Conservation (phyloP, 2,329 filamentous ascomycete species). For the Diaporthe ampelina region DNA sequence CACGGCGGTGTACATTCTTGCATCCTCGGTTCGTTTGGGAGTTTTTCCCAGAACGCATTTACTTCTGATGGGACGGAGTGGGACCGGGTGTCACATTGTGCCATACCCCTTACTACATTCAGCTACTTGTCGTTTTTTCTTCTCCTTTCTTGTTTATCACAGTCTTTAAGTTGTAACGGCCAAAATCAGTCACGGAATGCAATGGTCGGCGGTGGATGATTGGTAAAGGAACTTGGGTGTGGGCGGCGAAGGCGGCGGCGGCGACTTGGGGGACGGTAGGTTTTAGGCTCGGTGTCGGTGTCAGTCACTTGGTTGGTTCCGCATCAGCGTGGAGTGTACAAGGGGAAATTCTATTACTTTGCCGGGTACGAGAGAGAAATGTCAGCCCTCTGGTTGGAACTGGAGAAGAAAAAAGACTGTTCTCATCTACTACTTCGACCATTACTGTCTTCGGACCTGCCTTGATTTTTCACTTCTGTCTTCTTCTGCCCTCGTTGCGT, state of each 20-base stretch:
- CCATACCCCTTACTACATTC: conserved; percentile 40
- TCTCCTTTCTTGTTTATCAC: conserved; percentile 36
- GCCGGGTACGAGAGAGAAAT: conserved; percentile 19
- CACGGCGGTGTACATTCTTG: conserved; percentile 39
- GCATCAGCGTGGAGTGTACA: conserved; percentile 38
- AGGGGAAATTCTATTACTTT: conserved; percentile 32
- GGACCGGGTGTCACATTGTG: conserved; percentile 29
- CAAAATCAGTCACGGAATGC: conserved; percentile 24
- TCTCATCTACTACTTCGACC: conserved; percentile 7
- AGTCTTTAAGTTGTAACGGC: conserved; percentile 33
- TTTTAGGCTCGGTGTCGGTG: conserved; percentile 35
- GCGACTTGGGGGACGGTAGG: not conserved
- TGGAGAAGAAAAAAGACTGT: conserved; percentile 22
- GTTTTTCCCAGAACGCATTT: conserved; percentile 34
- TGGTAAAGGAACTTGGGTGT: conserved; percentile 30
- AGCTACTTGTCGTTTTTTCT: conserved; percentile 31
- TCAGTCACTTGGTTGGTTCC: conserved; percentile 36
- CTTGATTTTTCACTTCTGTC: not conserved
- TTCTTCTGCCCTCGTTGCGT: not conserved
- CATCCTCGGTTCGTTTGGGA: conserved; percentile 27
- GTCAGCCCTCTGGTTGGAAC: conserved; percentile 6
- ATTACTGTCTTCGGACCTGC: not conserved
- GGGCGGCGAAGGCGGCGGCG: not conserved
- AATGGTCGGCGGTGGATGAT: conserved; percentile 30
- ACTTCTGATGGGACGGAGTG: conserved; percentile 27